A percentile compares a stretch with the other conserved stretches of the same genome.
These are phyloP conservation scores for Uncinocarpus reesii DNA, from an alignment of 2,329 filamentous ascomycete genomes.

Conservation along the genomic window DNA sequence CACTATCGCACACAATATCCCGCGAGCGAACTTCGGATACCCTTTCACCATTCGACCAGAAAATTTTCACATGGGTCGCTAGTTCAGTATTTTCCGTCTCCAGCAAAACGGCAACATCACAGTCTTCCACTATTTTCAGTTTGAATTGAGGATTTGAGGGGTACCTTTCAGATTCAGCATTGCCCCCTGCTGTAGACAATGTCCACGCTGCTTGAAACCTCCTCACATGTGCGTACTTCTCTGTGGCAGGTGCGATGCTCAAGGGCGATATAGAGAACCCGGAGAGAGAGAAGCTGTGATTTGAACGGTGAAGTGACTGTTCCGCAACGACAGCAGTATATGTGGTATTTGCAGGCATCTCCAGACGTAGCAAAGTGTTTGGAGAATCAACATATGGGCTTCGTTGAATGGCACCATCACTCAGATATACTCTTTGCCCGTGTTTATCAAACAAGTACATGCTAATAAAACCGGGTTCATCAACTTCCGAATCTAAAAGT, in stretches of 20 bases:
- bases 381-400: slow-evolving; percentile 89
- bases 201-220: slow-evolving; percentile 62
- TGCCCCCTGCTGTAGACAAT: slow-evolving; percentile 70
- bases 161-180: slow-evolving; percentile 64
- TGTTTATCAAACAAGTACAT: slow-evolving; percentile 66
- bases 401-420: slow-evolving; percentile 59
- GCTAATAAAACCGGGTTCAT: slow-evolving; percentile 69
- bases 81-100: slow-evolving; percentile 57
- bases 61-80: slow-evolving; percentile 73
- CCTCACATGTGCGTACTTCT: slow-evolving; percentile 50
- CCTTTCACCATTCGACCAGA: slow-evolving; percentile 65
- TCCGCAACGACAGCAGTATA: slow-evolving; percentile 65
- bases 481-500: slow-evolving; percentile 28
- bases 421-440: slow-evolving; percentile 63
- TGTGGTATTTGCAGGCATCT: slow-evolving; percentile 42
- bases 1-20: slow-evolving; percentile 71
- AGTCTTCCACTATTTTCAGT: slow-evolving; percentile 46
- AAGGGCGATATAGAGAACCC: slow-evolving; percentile 62
- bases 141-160: slow-evolving; percentile 80
- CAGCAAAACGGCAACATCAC: slow-evolving; percentile 62
- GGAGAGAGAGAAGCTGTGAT: slow-evolving; percentile 78
- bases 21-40: slow-evolving; percentile 57
- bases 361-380: slow-evolving; percentile 73
- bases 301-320: slow-evolving; percentile 60
- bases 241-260: slow-evolving; percentile 50